Base-by-base conservation (phyloP, 768 basidiomycete genomes). In the Panellus pusillus region DNA sequence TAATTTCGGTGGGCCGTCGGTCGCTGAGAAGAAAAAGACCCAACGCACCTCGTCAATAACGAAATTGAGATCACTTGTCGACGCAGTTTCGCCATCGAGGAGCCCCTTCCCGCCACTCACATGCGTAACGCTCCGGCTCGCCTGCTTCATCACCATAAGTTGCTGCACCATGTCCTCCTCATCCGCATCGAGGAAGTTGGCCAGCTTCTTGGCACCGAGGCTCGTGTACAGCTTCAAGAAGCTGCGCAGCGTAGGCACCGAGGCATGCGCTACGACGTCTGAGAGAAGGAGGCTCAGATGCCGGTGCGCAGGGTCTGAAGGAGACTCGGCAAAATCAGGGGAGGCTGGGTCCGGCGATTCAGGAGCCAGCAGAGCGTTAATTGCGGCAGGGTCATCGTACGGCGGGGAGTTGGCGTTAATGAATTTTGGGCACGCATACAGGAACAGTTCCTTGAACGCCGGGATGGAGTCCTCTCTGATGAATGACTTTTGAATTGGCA, bases 141-240 rank as follows among this genome's bases (percentile, higher is more conserved):
- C 84, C 58, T 89, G 86, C 76, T 99, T 98, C 73, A 97, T 82
- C 40, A 93, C 86, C 93, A 98, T 97, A 79, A 98, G 82, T 79
- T 96, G 91, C 72, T 95, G 90, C 54, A 99, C 79, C 65, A 98
- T 87, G 69, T 91, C 89, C 66, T 98, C 96, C 72, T 98, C 96
- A 59, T 91, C 90, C 40, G 82, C 84, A 56, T 93, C 92, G 41
- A 96, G 75, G 81, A 98, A 97, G 61, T 86, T 86, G 0, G 95
- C 88, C 24, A 99, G 81, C 73, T 98, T 98, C 66, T 82, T 82
- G 13, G 94, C 86, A 55, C 92, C 94, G 47, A 99, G 83, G 44
- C 89, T 91, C 6, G 94, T 94, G 75, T 99, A 99, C 60, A 99
- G 77, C 70, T 97, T 95, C 62, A 99, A 73, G 80, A 98, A 87